Percentiles rank a stretch among this genome's conserved stretches.
phyloP scores from a whole-genome alignment of 2,329 filamentous ascomycete species.

The Aureobasidium pullulans region DNA sequence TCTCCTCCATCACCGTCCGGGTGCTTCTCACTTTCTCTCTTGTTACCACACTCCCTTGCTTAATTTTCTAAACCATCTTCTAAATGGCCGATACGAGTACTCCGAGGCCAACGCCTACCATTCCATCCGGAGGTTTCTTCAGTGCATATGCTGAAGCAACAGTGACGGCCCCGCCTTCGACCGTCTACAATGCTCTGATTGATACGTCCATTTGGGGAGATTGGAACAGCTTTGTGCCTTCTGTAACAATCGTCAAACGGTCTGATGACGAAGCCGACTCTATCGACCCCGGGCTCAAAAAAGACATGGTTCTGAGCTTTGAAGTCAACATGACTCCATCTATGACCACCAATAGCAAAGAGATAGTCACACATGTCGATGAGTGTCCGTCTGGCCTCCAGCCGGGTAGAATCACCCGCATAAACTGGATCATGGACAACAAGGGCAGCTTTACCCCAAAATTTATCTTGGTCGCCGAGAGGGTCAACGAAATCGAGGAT shows the following conservation, averaged over 20 bases:
- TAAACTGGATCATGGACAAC: conserved; percentile 27
- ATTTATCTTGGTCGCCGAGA: conserved; percentile 35
- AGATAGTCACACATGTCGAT: conserved; percentile 31
- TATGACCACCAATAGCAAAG: conserved; percentile 21
- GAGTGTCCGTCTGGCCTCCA: conserved; percentile 18
- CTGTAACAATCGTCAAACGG: conserved; percentile 39
- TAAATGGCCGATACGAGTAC: background rate
- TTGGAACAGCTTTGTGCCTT: conserved; percentile 42
- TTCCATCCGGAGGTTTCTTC: conserved; percentile 27
- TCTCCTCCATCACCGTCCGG: background rate
- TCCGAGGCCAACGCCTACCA: conserved; percentile 23
- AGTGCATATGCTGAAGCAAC: conserved; percentile 26
- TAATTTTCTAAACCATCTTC: background rate
- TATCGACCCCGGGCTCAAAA: conserved; percentile 20
- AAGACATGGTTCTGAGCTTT: conserved; percentile 39
- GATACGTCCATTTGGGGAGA: conserved; percentile 39
- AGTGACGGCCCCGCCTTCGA: conserved; percentile 34
- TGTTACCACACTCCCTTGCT: background rate
- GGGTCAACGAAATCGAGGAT: conserved; percentile 41
- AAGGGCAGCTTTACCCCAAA: conserved; percentile 22
- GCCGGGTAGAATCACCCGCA: conserved; percentile 22
- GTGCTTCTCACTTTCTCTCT: background rate
- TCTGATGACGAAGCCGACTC: conserved; percentile 19
- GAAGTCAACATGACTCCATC: conserved; percentile 34
- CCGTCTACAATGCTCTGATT: conserved; percentile 38